Conservation (phyloP, 768 basidiomycete genomes). For the Cystofilobasidium ferigula region DNA sequence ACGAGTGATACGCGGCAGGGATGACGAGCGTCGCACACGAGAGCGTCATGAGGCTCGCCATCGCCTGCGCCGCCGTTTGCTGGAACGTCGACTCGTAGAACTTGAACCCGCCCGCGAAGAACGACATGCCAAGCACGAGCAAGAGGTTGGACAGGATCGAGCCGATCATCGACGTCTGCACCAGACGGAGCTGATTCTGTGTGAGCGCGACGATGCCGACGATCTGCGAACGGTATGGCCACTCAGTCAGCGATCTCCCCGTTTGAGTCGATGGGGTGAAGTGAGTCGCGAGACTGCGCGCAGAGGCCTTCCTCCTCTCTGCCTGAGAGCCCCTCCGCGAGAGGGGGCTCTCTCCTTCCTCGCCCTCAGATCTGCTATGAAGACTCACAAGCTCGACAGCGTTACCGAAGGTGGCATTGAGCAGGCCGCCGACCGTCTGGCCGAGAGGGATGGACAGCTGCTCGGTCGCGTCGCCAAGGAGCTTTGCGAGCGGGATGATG, state of each 20-base stretch:
- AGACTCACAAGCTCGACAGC: slow-evolving; percentile 15
- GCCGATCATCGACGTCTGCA: slow-evolving; percentile 25
- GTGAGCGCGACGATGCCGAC: slow-evolving; percentile 24
- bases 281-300: neutral
- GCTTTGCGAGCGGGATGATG: slow-evolving; percentile 76
- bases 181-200: slow-evolving; percentile 24
- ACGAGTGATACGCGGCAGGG: slow-evolving; percentile 63
- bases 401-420: slow-evolving; percentile 26
- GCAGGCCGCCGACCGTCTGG: slow-evolving; percentile 51
- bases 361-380: neutral
- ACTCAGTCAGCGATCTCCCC: no score
- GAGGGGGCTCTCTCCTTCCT: no score
- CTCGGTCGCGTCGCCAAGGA: slow-evolving; percentile 43
- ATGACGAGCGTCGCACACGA: slow-evolving; percentile 81
- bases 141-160: slow-evolving; percentile 24
- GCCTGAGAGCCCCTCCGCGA: neutral
- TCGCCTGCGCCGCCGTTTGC: slow-evolving; percentile 74
- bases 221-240: neutral
- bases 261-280: neutral
- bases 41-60: slow-evolving; percentile 62
- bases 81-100: slow-evolving; percentile 62
- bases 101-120: slow-evolving; percentile 32
- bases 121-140: slow-evolving; percentile 25
- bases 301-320: neutral
- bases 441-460: slow-evolving; percentile 51